Evolutionary conservation across 257 asterid species (phyloP).

Genomic region (Solanum infundibuliforme): DNA sequence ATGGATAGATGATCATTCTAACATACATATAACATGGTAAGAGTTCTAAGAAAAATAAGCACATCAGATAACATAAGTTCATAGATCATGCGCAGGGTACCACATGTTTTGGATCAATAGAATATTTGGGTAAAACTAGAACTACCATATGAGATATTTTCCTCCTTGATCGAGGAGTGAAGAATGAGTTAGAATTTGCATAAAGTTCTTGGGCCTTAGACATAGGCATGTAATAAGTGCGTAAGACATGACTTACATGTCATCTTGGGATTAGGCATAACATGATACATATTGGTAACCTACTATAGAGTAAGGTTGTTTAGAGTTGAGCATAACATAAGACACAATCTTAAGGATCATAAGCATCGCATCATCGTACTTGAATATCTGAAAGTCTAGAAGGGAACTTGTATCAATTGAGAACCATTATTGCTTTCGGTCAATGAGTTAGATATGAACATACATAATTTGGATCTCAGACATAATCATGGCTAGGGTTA

Average conservation of each 20-base stretch:
- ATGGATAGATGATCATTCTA: neutral
- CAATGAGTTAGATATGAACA: neutral
- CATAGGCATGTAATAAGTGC: neutral
- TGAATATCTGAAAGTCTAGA: neutral
- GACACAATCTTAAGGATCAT: neutral
- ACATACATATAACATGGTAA: neutral
- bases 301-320: neutral
- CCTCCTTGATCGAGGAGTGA: neutral
- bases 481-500: no score
- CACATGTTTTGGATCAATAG: no score
- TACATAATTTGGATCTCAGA: no score
- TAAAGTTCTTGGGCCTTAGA: no score
- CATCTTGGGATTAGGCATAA: no score
- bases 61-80: neutral
- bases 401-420: neutral
- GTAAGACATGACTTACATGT: neutral
- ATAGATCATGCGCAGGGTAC: neutral
- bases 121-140: neutral
- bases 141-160: neutral
- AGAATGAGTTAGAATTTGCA: neutral
- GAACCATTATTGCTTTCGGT: neutral
- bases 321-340: neutral
- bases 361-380: neutral
- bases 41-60: neutral
- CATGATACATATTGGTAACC: neutral